A percentile compares a stretch with the other conserved stretches of the same genome.
These are phyloP conservation scores for Phytophthora fragariae DNA, from an alignment of 352 stramenopile genomes.

Conservation along the genomic window DNA sequence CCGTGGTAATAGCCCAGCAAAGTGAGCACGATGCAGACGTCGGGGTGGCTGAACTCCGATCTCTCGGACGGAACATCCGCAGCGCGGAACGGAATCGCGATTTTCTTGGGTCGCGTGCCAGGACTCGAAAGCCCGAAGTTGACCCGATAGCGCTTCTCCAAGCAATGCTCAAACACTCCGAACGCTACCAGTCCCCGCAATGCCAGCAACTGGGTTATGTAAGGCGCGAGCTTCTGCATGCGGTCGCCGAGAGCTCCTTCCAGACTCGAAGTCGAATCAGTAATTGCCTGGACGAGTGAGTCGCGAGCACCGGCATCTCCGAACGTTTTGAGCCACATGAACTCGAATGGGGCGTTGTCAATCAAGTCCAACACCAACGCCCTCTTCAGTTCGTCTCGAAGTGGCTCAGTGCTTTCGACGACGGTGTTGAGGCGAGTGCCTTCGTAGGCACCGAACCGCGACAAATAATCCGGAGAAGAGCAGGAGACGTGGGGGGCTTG, in stretches of 20 bases:
- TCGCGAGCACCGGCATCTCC: conserved; percentile 12
- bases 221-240: conserved; percentile 28
- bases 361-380: conserved; percentile 74
- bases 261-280: conserved; percentile 41
- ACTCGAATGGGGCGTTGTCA: conserved; percentile 57
- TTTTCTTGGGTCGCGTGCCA: conserved; percentile 56
- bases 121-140: conserved; percentile 71
- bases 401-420: conserved; percentile 16
- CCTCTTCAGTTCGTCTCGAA: conserved; percentile 38
- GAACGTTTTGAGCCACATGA: conserved; percentile 70
- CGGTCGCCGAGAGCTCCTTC: conserved; percentile 30
- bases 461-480: conserved; percentile 41
- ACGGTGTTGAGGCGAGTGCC: conserved; percentile 52
- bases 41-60: conserved; percentile 91
- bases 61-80: conserved; percentile 84
- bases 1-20: conserved; percentile 88
- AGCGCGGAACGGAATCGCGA: conserved; percentile 89
- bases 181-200: conserved; percentile 82
- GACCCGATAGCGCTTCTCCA: conserved; percentile 89
- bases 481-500: conserved; percentile 45
- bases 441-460: conserved; percentile 48
- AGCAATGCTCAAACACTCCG: conserved; percentile 78
- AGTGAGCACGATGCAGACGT: conserved; percentile 85
- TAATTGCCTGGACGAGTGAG: conserved; percentile 46
- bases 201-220: conserved; percentile 56